Base-by-base conservation (phyloP, 1,139 yeast species). In the Candida neerlandica region DNA sequence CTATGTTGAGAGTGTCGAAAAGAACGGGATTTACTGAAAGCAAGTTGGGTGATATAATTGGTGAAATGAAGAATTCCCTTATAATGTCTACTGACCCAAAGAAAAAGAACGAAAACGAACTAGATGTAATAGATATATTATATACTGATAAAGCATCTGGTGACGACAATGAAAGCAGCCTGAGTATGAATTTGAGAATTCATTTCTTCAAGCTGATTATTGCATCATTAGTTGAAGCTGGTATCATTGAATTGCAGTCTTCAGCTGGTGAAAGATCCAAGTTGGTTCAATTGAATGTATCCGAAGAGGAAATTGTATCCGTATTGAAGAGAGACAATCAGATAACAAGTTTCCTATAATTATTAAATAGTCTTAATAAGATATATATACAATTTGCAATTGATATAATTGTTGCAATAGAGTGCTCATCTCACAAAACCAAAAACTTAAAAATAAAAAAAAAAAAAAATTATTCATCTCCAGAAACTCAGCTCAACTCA, bases 21-120 rank as follows among this genome's bases (percentile, higher is more conserved):
- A 79, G 95, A 44, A 77, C 86, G 0, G 94, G 95, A 0, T 60
- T 81, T 11, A 86, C 86, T 1, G 97, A 89, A 56, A 84, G 84
- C 54, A 64, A 84, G 0, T 63, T 91, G 46, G 94, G 94, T 21
- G 96, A 88, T 55, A 75, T 91, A 1, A 74, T 89, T 34, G 96
- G 89, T 60, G 97, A 92, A 61, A 77, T 89, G 63, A 81, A 79
- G 51, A 76, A 62, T 49, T 57, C 73, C 1, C 58, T 75, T 15
- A 45, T 37, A 12, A 50, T 52, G 50, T 45, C 47, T 5, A 45
- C 51, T 12, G 32, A 47, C 19, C 12, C 44, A 10, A 40, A 39
- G 10, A 32, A 49, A 4, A 7, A 57, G 26, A 32, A 44, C 9
- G 27, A 35, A 5, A 45, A 41, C 12, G 18, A 43, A 11, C 21